These are phyloP conservation scores for Dothiorella sarmentorum DNA, from an alignment of 2,329 filamentous ascomycete species.

Conservation along the genomic window DNA sequence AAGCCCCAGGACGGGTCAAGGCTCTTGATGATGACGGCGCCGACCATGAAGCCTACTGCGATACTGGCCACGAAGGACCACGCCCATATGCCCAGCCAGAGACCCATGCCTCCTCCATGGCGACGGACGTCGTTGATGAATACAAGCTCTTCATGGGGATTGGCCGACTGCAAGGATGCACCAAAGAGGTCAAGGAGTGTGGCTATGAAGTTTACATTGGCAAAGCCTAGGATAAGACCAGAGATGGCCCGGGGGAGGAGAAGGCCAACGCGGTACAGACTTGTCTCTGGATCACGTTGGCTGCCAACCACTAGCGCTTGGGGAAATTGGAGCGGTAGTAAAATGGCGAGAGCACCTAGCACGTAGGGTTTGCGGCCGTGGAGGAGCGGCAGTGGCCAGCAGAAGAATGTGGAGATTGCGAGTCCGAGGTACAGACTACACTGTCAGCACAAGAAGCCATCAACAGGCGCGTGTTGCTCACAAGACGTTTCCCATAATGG, in stretches of 20 bases:
- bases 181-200: slow-evolving; percentile 73
- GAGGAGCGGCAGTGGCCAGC: slow-evolving; percentile 71
- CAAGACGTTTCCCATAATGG: slow-evolving; percentile 70
- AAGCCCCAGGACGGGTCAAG: slow-evolving; percentile 70
- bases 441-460: neutral
- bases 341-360: slow-evolving; percentile 63
- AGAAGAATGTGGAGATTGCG: slow-evolving; percentile 65
- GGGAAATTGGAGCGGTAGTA: slow-evolving; percentile 71
- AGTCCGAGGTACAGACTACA: slow-evolving; percentile 63
- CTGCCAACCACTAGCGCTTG: slow-evolving; percentile 61
- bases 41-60: slow-evolving; percentile 67
- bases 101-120: slow-evolving; percentile 72
- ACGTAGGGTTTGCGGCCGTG: slow-evolving; percentile 77
- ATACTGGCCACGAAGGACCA: slow-evolving; percentile 71
- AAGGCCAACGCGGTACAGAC: slow-evolving; percentile 56
- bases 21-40: slow-evolving; percentile 64
- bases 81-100: slow-evolving; percentile 77
- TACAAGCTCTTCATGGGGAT: slow-evolving; percentile 70
- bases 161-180: slow-evolving; percentile 67
- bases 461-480: slow-evolving; percentile 24
- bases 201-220: slow-evolving; percentile 72
- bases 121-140: slow-evolving; percentile 65
- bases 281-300: slow-evolving; percentile 43
- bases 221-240: slow-evolving; percentile 68
- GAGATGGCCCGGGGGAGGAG: slow-evolving; percentile 63